These are phyloP conservation scores for Posidonia oceanica DNA, from an alignment of 116 monocot species.

Conservation along the genomic window DNA sequence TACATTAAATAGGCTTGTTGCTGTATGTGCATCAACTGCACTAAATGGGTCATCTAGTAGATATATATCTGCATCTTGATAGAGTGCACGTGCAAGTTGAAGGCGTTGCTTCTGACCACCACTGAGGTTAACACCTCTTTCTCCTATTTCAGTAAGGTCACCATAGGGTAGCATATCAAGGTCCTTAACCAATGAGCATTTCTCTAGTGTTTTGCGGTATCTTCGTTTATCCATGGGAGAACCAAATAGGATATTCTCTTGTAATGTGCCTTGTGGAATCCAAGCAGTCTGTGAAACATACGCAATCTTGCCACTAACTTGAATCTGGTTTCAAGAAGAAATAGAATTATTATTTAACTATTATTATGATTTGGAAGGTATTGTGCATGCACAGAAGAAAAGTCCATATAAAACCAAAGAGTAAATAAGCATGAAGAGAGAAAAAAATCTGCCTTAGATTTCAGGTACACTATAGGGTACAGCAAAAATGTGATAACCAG, in stretches of 20 bases:
- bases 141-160: slow-evolving; percentile 81
- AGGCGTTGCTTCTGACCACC: slow-evolving; percentile 91
- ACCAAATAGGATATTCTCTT: slow-evolving; percentile 83
- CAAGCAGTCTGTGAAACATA: slow-evolving; percentile 93
- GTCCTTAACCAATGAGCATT: slow-evolving; percentile 67
- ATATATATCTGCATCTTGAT: slow-evolving; percentile 81
- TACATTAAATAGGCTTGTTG: slow-evolving; percentile 81
- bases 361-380: no score
- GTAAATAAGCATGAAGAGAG: no score
- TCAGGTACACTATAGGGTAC: no score
- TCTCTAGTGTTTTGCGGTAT: slow-evolving; percentile 62
- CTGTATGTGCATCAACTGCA: slow-evolving; percentile 89
- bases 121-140: slow-evolving; percentile 89
- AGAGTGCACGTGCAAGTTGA: slow-evolving; percentile 88
- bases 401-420: no score
- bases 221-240: slow-evolving; percentile 58
- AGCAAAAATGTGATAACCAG: no score
- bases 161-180: slow-evolving; percentile 66
- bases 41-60: slow-evolving; percentile 93
- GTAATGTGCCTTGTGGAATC: slow-evolving; percentile 77
- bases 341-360: no score
- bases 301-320: slow-evolving; percentile 64
- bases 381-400: no score
- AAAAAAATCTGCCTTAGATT: no score
- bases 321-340: slow-evolving; percentile 37